Conservation (phyloP, 306 rosid species). For the Morella rubra region DNA sequence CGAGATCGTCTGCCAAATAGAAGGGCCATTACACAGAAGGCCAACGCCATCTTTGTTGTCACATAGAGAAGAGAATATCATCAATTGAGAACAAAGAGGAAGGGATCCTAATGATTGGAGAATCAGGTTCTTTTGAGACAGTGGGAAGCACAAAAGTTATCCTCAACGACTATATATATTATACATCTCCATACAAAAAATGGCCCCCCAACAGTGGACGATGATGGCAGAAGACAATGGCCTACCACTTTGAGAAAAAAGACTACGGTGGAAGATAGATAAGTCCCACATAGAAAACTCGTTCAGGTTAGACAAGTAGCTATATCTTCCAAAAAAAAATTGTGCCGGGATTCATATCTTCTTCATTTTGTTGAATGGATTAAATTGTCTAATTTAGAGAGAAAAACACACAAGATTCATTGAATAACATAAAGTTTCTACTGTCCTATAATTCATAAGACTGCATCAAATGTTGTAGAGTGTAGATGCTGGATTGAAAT, state of each 20-base stretch:
- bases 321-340: no score
- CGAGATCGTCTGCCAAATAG: no score
- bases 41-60: background rate
- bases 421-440: no score
- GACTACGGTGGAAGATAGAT: background rate
- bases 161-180: slow-evolving; percentile 41
- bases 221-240: slow-evolving; percentile 9
- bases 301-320: slow-evolving; percentile 23
- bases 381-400: no score
- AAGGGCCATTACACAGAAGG: no score
- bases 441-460: no score
- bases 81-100: slow-evolving; percentile 31
- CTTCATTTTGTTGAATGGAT: no score
- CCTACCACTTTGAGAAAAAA: slow-evolving; percentile 38
- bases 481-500: no score
- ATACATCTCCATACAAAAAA: background rate
- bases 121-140: slow-evolving; percentile 45
- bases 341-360: no score
- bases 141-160: slow-evolving; percentile 23
- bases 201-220: slow-evolving; percentile 10
- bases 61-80: slow-evolving; percentile 23
- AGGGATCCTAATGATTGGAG: slow-evolving; percentile 38
- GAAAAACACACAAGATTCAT: no score
- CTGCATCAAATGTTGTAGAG: no score
- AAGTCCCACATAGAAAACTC: slow-evolving; percentile 21